Conservation (phyloP, 1,284 basidiomycete genomes). For the Cronartium quercuum region DNA sequence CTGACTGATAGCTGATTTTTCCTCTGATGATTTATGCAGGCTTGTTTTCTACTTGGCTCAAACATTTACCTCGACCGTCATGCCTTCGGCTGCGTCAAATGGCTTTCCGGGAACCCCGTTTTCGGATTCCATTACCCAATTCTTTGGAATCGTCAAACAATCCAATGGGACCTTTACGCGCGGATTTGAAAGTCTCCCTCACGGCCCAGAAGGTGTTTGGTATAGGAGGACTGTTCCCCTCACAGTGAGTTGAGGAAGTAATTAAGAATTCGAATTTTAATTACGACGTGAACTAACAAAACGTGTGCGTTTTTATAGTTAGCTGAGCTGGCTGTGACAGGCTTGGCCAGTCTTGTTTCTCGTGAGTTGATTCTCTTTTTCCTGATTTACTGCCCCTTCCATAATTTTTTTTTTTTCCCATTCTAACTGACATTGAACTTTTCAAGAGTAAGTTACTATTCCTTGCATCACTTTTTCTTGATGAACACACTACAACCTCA, state of each 20-base stretch:
- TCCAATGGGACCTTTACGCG: neutral
- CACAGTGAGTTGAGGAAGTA: neutral
- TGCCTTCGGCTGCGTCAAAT: neutral
- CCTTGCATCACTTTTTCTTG: neutral
- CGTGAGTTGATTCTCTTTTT: neutral
- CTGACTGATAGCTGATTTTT: neutral
- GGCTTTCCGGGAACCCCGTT: neutral
- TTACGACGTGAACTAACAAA: no score
- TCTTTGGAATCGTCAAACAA: neutral
- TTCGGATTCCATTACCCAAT: neutral
- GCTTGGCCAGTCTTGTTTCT: neutral
- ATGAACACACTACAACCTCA: neutral
- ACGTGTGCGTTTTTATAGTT: neutral
- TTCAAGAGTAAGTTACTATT: neutral
- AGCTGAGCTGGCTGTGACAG: neutral
- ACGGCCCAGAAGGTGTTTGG: neutral
- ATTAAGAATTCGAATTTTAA: neutral
- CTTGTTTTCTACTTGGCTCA: neutral
- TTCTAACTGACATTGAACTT: neutral
- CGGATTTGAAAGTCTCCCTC: neutral
- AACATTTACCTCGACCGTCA: neutral
- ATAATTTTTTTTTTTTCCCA: neutral
- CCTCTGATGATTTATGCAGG: neutral
- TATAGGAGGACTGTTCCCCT: neutral
- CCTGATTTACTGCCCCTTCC: neutral